These are phyloP conservation scores for Phytopythium helicoides DNA, from an alignment of 352 stramenopile genomes.

Conservation along the genomic window DNA sequence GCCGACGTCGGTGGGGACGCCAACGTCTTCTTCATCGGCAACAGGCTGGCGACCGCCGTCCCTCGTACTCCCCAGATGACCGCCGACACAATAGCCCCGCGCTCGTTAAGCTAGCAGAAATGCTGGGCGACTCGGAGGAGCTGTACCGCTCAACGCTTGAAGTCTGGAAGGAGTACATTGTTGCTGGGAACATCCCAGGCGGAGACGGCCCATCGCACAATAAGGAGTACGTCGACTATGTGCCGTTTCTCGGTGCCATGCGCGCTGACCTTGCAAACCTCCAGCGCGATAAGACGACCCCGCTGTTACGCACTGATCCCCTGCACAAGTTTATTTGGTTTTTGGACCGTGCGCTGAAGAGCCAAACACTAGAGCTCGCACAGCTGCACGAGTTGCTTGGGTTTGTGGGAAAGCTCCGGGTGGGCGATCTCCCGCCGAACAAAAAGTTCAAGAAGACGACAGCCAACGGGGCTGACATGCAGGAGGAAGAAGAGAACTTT, in stretches of 20 bases:
- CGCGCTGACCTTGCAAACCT: slow-evolving; percentile 77
- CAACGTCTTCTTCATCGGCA: slow-evolving; percentile 7
- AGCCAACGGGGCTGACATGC: slow-evolving; percentile 29
- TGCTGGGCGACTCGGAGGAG: slow-evolving; percentile 82
- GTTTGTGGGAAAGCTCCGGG: slow-evolving; percentile 67
- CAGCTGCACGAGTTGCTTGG: slow-evolving; percentile 73
- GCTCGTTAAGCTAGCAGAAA: slow-evolving; percentile 64
- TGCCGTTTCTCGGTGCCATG: slow-evolving; percentile 77
- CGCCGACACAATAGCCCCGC: slow-evolving; percentile 64
- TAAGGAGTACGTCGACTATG: slow-evolving; percentile 86
- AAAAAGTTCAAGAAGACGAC: slow-evolving; percentile 74
- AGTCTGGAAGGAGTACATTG: slow-evolving; percentile 75
- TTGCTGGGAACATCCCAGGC: slow-evolving; percentile 68
- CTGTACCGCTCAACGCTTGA: slow-evolving; percentile 78
- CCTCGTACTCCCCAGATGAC: slow-evolving; percentile 51
- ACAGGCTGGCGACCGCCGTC: slow-evolving; percentile 20
- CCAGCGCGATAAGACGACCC: slow-evolving; percentile 76
- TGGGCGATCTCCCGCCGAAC: slow-evolving; percentile 64
- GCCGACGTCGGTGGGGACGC: slow-evolving; percentile 33
- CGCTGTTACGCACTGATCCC: slow-evolving; percentile 65
- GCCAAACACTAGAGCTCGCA: slow-evolving; percentile 57
- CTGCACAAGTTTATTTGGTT: slow-evolving; percentile 91
- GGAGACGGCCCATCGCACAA: slow-evolving; percentile 30
- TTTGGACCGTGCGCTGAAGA: slow-evolving; percentile 77
- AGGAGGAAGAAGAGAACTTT: slow-evolving; percentile 81